Base-by-base conservation (phyloP, 2,329 filamentous ascomycete genomes). In the Coniochaeta sp. region DNA sequence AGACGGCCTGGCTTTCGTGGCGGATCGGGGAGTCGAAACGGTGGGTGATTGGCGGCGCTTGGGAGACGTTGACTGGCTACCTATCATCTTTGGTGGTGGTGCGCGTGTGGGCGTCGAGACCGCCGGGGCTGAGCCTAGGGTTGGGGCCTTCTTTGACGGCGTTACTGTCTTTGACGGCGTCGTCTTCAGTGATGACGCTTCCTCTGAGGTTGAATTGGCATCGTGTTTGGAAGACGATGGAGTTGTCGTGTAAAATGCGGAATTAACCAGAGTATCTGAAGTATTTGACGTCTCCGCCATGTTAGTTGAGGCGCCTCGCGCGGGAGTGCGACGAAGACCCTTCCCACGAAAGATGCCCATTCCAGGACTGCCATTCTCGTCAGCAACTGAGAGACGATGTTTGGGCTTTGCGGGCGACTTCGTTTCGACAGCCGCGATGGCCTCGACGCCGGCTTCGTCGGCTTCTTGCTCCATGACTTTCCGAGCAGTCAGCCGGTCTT, bases 391-490 rank as follows among this genome's bases (percentile, higher is more conserved):
- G 17, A 69, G 61, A 30, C 47, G 47, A 12, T 65, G 62, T 44
- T 67, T 61, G 50, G 74, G 5, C 24, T 52, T 76, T 4, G 72
- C 69, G 47, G 77, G 74, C 2, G 75, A 73, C 44, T 65, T 68
- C 3, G 69, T 62, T 40, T 78, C 74, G 8, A 70, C 69, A 3
- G 74, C 73, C 47, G 73, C 72, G 10, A 74, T 69, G 52, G 81
- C 76, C 4, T 71, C 69, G 5, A 75, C 72, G 56, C 81, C 78
- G 30, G 83, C 74, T 62, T 75, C 71, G 63, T 83, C 77, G 16
- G 74, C 79, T 66, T 87, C 85, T 64, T 81, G 73, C 65, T 87
- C 83, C 82, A 87, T 84, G 14, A 83, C 69, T 55, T 78, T 77
- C 68, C 83, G 86, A 9, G 79, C 83, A 60, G 79, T 73, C 9